Evolutionary conservation across 768 basidiomycete species (phyloP).

Genomic region (Pleurotus pulmonarius): DNA sequence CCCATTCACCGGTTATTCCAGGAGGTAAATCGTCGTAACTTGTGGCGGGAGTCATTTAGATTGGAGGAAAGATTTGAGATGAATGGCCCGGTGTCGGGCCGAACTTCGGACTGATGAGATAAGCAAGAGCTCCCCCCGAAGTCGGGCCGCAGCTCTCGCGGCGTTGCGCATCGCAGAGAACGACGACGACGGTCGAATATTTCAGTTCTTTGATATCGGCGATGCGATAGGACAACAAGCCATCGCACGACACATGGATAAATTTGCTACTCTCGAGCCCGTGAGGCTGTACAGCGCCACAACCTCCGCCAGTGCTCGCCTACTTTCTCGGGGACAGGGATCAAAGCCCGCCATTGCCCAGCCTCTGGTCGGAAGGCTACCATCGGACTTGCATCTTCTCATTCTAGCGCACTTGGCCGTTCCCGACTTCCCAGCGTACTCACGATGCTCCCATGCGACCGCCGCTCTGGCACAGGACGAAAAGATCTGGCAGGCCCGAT

Average conservation of each 20-base stretch:
- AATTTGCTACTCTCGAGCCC: constrained; percentile 83
- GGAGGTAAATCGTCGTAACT: not conserved
- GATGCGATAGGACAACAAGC: not conserved
- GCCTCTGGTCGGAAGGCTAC: constrained; percentile 70
- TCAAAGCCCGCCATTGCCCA: constrained; percentile 17
- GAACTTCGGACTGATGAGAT: too few species aligned
- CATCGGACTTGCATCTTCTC: constrained; percentile 70
- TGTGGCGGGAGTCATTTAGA: not conserved
- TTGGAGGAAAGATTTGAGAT: too few species aligned
- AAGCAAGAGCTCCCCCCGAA: too few species aligned
- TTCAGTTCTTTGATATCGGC: too few species aligned
- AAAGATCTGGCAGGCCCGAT: constrained; percentile 71
- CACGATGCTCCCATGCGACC: constrained; percentile 61
- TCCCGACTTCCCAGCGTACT: constrained; percentile 77
- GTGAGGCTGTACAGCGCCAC: constrained; percentile 44
- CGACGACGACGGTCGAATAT: too few species aligned
- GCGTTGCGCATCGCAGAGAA: too few species aligned
- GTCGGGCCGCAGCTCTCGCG: too few species aligned
- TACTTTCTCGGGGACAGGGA: constrained; percentile 20
- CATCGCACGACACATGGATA: constrained; percentile 53
- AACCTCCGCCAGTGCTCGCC: constrained; percentile 26
- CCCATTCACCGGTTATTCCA: not conserved
- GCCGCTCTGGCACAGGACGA: constrained; percentile 67
- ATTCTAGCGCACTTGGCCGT: constrained; percentile 74
- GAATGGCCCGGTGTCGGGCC: too few species aligned